Conservation (phyloP, 306 rosid species). For the Vigna reflexopilosa region DNA sequence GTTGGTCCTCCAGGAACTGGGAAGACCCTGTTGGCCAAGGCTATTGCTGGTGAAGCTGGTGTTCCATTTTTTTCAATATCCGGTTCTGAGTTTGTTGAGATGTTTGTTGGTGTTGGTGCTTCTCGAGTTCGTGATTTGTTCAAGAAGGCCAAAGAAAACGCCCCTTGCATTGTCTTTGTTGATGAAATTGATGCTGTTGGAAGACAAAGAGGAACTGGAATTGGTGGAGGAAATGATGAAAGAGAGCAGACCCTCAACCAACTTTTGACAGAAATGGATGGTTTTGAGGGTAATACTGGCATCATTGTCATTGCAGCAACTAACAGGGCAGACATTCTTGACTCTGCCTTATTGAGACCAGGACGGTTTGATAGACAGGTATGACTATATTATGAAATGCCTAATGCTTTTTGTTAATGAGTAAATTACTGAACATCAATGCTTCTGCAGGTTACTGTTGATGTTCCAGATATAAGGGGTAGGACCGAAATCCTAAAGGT, state of each 20-base stretch:
- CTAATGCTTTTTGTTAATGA: constrained; percentile 11
- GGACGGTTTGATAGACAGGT: constrained; percentile 99
- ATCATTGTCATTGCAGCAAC: constrained; percentile 98
- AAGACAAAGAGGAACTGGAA: constrained; percentile 98
- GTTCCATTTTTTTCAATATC: constrained; percentile 99
- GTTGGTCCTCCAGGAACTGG: constrained; percentile 99
- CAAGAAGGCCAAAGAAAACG: constrained; percentile 99
- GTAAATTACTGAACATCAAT: constrained; percentile 32
- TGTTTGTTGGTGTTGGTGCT: constrained; percentile 99
- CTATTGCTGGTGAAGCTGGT: constrained; percentile 99
- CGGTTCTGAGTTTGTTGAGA: constrained; percentile 98
- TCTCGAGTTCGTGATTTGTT: constrained; percentile 98
- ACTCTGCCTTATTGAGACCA: constrained; percentile 95
- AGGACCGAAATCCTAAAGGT: constrained; percentile 98
- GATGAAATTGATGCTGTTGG: constrained; percentile 99
- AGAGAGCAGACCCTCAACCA: constrained; percentile 99
- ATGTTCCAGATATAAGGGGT: constrained; percentile 94
- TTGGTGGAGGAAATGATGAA: constrained; percentile 99
- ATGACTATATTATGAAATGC: constrained; percentile 15
- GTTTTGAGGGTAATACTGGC: constrained; percentile 98
- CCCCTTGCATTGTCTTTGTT: constrained; percentile 99
- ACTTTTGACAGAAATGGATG: constrained; percentile 99
- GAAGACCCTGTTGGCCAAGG: constrained; percentile 93
- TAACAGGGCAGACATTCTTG: constrained; percentile 99
- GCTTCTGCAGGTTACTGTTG: constrained; percentile 82